Conservation (phyloP, 352 stramenopile genomes). For the Halophytophthora polymorphica region DNA sequence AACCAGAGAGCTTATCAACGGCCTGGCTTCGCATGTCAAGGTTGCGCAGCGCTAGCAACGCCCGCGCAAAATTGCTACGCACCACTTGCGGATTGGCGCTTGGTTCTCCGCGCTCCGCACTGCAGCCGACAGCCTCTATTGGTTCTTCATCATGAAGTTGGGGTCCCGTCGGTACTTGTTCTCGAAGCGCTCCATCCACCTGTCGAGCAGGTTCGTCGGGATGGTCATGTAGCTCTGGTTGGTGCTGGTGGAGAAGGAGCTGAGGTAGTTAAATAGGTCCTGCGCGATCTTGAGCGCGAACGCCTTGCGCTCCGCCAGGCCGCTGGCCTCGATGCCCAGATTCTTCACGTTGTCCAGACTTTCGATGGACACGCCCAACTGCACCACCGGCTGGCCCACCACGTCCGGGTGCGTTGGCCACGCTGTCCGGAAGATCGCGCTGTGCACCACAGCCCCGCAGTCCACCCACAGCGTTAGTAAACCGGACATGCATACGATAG, state of each 20-base stretch:
- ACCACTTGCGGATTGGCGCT: conserved; percentile 4
- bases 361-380: conserved; percentile 72
- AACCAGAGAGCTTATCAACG: too few species aligned
- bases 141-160: conserved; percentile 91
- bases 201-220: conserved; percentile 89
- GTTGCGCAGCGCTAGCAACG: too few species aligned
- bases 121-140: conserved; percentile 12
- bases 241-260: conserved; percentile 80
- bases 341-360: conserved; percentile 75
- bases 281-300: conserved; percentile 91
- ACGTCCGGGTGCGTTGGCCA: conserved; percentile 68
- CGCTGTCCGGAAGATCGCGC: conserved; percentile 61
- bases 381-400: conserved; percentile 46
- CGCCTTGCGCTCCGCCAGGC: conserved; percentile 60
- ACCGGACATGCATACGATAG: not conserved
- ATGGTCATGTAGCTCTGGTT: conserved; percentile 83
- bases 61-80: conserved; percentile 1
- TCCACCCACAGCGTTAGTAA: not conserved
- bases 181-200: conserved; percentile 91
- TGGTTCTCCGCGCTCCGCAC: not conserved
- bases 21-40: too few species aligned
- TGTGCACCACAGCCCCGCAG: conserved; percentile 2
- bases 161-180: conserved; percentile 82
- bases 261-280: conserved; percentile 92
- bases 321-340: conserved; percentile 64